Evolutionary conservation across 2,329 filamentous ascomycete genomes (phyloP).

Genomic region (Microdochium bolleyi): DNA sequence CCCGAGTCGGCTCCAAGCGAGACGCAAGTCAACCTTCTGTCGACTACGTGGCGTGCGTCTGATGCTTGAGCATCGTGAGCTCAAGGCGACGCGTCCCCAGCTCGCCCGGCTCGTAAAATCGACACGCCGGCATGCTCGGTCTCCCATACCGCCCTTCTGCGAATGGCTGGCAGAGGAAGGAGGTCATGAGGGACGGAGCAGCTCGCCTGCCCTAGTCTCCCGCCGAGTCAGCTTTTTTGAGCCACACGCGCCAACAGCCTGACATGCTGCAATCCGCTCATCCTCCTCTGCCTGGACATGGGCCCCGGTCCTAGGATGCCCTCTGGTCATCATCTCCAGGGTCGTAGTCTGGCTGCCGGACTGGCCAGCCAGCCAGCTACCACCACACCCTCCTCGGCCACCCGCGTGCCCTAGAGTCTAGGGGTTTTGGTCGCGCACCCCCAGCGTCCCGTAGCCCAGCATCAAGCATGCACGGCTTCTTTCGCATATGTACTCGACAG

Average conservation of each 20-base stretch:
- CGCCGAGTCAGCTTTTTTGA: neutral
- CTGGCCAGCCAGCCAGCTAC: neutral
- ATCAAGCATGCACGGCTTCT: neutral
- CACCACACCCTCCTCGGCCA: neutral
- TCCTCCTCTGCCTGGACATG: neutral
- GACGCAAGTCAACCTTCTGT: no score
- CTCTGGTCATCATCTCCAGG: slow-evolving; percentile 1
- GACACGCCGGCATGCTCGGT: no score
- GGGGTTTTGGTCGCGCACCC: neutral
- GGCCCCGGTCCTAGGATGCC: neutral
- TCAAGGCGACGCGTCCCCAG: no score
- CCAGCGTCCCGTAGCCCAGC: neutral
- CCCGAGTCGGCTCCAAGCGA: no score
- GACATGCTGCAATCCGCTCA: neutral
- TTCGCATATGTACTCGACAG: neutral
- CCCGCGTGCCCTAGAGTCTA: neutral
- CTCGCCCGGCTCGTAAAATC: no score
- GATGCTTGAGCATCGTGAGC: no score
- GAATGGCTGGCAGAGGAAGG: no score
- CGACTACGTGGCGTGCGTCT: no score
- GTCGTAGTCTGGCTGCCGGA: neutral
- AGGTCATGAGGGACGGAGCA: neutral
- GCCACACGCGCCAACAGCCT: neutral
- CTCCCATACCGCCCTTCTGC: no score
- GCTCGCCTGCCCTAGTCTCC: neutral